A percentile compares a stretch with the other conserved stretches of the same genome.
Conservation (phyloP, 352 stramenopile species). For the Phytophthora syringae region DNA sequence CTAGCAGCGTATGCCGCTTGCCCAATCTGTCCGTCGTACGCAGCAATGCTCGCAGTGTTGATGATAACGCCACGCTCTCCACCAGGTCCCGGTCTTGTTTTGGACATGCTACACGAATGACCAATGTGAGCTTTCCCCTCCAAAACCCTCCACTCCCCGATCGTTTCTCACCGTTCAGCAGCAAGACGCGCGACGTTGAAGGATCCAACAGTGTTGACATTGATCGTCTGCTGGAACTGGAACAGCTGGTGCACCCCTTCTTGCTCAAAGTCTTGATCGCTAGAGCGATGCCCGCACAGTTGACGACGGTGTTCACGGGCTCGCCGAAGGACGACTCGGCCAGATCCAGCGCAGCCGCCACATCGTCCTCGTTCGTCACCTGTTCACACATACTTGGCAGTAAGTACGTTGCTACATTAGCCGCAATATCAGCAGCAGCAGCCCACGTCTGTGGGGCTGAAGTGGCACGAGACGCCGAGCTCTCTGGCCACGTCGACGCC, state of each 20-base stretch:
- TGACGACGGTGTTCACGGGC: conserved; percentile 94
- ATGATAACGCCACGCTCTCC: conserved; percentile 97
- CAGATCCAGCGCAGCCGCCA: conserved; percentile 90
- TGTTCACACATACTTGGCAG: conserved; percentile 36
- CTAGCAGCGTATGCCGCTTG: conserved; percentile 97
- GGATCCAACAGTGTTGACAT: conserved; percentile 96
- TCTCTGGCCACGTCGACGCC: conserved; percentile 78
- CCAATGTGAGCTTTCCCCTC: conserved; percentile 2
- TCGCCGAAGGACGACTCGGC: conserved; percentile 93
- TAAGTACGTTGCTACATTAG: not conserved
- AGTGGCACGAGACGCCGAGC: conserved; percentile 82
- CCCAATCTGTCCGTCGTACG: conserved; percentile 97
- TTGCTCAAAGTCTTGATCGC: conserved; percentile 93
- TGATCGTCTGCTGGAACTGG: conserved; percentile 95
- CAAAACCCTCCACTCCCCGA: conserved; percentile 5
- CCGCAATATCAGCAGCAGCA: not conserved
- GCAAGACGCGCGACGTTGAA: conserved; percentile 98
- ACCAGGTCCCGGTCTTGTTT: conserved; percentile 65
- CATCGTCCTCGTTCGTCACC: conserved; percentile 92
- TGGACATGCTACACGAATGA: conserved; percentile 79
- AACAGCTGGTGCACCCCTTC: conserved; percentile 92
- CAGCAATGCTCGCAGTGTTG: conserved; percentile 98
- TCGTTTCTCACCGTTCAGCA: conserved; percentile 82
- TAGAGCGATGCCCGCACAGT: conserved; percentile 95
- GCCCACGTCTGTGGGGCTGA: conserved; percentile 77